Evolutionary conservation across 106 monocot genomes (phyloP), one percentile per base, ranked within the genome.

Genomic region (Hemerocallis citrina): DNA sequence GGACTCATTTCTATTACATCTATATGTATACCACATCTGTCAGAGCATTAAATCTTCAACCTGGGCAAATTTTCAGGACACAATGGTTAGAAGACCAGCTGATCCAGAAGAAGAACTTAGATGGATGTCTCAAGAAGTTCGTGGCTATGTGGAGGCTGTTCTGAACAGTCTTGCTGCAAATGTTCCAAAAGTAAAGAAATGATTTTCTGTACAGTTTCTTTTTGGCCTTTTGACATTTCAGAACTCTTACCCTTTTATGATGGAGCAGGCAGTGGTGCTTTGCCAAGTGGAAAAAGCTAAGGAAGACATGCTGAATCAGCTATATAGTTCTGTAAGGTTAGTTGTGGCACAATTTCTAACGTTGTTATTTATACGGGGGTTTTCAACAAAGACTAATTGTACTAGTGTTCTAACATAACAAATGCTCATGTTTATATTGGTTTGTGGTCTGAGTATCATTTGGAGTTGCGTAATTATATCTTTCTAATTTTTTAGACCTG

Each of bases 71-170:
- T 59, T 21, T 62, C 49, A 92, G 87, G 92, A 87, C 12, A 76
- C 88, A 27, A 78, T 95, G 86, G 59, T 75, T 17, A 83, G 89
- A 75, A 79, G 83, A 55, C 89, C 94, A 61, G 94, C 85, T 61
- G 89, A 94, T 82, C 94, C 94, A 28, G 89, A 94, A 66, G 94
- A 89, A 78, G 94, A 94, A 46, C 85, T 94, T 42, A 74, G 89
- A 74, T 95, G 95, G 95, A 95, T 95, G 89, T 83, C 95, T 48
- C 95, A 95, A 66, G 95, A 95, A 81, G 95, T 95, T 55, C 95
- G 95, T 74, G 86, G 95, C 41, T 95, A 95, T 64, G 95, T 95
- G 15, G 95, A 95, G 72, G 95, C 95, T 63, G 95, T 95, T 50
- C 68, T 95, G 55, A 95, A 90, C 44, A 95, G 95, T 74, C 90